phyloP scores from a whole-genome alignment of 805 yeast species.

The Hyphopichia homilentoma region DNA sequence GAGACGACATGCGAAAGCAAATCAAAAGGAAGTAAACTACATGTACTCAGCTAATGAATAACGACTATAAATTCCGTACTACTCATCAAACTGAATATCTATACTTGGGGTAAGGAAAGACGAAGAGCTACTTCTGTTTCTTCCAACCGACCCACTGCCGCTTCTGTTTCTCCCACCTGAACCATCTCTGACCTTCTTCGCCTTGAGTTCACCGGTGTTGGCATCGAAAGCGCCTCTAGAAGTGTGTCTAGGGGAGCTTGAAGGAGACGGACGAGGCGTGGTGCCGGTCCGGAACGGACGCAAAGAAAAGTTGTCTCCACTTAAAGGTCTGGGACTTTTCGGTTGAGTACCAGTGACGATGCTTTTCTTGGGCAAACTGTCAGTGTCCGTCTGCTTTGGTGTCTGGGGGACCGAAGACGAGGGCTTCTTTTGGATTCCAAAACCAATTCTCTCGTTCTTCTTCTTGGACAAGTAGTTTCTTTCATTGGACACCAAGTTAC shows the following conservation, averaged over 20 bases:
- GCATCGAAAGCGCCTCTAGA: conserved; percentile 9
- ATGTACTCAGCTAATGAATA: not conserved
- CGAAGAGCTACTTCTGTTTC: conserved; percentile 17
- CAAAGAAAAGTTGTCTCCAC: conserved; percentile 30
- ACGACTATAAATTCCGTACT: not conserved
- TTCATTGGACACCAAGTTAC: conserved; percentile 21
- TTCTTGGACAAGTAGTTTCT: conserved; percentile 24
- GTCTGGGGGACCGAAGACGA: conserved; percentile 7
- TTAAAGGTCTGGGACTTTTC: conserved; percentile 20
- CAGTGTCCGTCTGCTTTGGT: not conserved
- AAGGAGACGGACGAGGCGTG: conserved; percentile 40
- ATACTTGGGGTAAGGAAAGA: conserved; percentile 20
- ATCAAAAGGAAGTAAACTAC: not conserved
- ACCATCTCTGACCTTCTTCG: conserved; percentile 4
- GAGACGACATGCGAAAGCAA: conserved; percentile 4
- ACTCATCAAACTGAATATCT: conserved; percentile 25
- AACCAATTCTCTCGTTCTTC: conserved; percentile 25
- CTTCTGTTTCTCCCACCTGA: conserved; percentile 1
- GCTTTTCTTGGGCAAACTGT: not conserved
- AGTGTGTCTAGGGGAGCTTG: conserved; percentile 31
- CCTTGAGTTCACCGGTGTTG: conserved; percentile 1
- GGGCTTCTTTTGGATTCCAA: conserved; percentile 16
- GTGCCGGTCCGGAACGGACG: conserved; percentile 40
- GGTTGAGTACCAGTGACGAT: conserved; percentile 4
- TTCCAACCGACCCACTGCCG: conserved; percentile 5